phyloP scores from a whole-genome alignment of 2,329 filamentous ascomycete species.

The Bipolaris oryzae region DNA sequence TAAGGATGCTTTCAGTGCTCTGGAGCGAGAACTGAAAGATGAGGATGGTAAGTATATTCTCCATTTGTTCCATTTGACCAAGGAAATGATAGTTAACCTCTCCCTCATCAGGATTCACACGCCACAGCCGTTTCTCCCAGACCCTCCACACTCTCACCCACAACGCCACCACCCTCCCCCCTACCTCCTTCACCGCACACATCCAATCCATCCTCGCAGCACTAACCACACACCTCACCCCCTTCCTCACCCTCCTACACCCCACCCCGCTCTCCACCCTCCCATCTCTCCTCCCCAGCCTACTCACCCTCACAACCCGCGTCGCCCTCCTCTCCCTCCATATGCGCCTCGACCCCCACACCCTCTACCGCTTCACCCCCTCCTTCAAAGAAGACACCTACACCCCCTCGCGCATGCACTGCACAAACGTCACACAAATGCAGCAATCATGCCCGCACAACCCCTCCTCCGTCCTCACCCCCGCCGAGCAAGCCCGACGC shows the following conservation, averaged over 20 bases:
- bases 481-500: too few relatives aligned
- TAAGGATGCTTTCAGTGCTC: background rate
- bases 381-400: constrained; percentile 37
- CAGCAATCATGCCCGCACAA: constrained; percentile 6
- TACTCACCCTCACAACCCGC: constrained; percentile 20
- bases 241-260: constrained; percentile 21
- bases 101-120: constrained; percentile 18
- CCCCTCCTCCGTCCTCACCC: too few relatives aligned
- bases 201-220: constrained; percentile 20
- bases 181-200: constrained; percentile 33
- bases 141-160: too few relatives aligned
- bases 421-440: constrained; percentile 27
- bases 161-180: constrained; percentile 3
- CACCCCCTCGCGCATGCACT: constrained; percentile 20
- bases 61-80: too few relatives aligned
- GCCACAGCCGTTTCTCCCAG: background rate
- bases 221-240: constrained; percentile 29
- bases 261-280: background rate
- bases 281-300: background rate
- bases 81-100: constrained; percentile 15
- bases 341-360: constrained; percentile 35
- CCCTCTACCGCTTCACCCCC: constrained; percentile 36
- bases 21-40: constrained; percentile 18
- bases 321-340: constrained; percentile 31
- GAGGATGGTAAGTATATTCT: constrained; percentile 33